These are phyloP conservation scores for Cladophialophora yegresii DNA, from an alignment of 2,329 filamentous ascomycete species.

Conservation along the genomic window DNA sequence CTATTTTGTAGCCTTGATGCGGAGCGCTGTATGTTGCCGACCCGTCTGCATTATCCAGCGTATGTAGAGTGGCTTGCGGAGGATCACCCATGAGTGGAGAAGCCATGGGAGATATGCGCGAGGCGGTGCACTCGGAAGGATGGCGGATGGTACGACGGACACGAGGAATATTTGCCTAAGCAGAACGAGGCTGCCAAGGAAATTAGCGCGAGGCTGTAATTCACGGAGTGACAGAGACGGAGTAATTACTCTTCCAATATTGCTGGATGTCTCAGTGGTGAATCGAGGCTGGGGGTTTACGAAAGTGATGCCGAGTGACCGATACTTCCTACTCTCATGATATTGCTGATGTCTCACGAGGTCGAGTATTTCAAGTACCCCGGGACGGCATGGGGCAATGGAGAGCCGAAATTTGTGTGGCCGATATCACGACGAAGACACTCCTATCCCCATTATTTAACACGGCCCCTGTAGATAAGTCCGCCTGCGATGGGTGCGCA, in stretches of 20 bases:
- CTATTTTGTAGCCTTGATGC: slow-evolving; percentile 73
- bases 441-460: background rate
- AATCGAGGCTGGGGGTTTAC: too few species aligned
- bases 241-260: background rate
- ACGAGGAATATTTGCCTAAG: background rate
- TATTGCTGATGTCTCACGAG: background rate
- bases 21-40: slow-evolving; percentile 42
- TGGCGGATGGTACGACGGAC: background rate
- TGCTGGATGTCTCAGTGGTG: background rate
- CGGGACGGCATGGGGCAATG: too few species aligned
- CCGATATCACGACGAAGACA: too few species aligned
- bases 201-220: slow-evolving; percentile 17
- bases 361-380: background rate
- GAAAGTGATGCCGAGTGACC: too few species aligned
- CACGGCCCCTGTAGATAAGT: background rate
- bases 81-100: slow-evolving; percentile 13
- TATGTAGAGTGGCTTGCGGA: slow-evolving; percentile 30
- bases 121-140: background rate
- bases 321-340: too few species aligned
- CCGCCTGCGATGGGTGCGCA: too few species aligned
- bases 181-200: slow-evolving; percentile 5
- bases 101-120: slow-evolving; percentile 19
- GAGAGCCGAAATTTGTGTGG: too few species aligned
- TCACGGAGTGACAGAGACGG: background rate
- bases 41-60: slow-evolving; percentile 32